Evolutionary conservation across 2,329 filamentous ascomycete species (phyloP).

Genomic region (Aspergillus versicolor): DNA sequence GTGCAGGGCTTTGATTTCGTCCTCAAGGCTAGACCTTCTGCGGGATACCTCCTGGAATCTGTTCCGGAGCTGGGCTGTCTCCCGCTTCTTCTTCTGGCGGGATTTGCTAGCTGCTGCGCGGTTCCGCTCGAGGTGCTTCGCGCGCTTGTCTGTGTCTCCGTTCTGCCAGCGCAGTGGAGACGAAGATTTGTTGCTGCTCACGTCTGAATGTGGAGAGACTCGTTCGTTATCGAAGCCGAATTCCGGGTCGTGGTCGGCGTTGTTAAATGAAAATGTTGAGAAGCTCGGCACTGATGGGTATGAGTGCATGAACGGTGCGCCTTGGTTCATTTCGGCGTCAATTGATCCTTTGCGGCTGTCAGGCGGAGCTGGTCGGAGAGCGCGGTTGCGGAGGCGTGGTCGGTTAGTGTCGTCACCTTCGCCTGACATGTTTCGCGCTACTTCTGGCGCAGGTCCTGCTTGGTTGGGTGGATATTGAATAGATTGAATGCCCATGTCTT

Average conservation of each 20-base stretch:
- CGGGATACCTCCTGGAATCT: conserved; percentile 36
- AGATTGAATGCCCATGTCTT: not conserved
- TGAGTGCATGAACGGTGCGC: not conserved
- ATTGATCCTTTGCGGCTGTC: not conserved
- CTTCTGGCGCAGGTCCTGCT: not conserved
- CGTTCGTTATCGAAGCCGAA: not conserved
- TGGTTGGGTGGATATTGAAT: not conserved
- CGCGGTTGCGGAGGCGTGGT: not conserved
- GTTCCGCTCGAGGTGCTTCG: conserved; percentile 59
- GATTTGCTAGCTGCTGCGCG: conserved; percentile 61
- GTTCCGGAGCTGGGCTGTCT: conserved; percentile 52
- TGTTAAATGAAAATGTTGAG: not conserved
- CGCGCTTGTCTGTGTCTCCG: conserved; percentile 36
- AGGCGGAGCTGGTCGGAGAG: not conserved
- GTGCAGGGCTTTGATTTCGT: conserved; percentile 36
- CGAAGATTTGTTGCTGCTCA: conserved; percentile 2
- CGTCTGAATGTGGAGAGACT: not conserved
- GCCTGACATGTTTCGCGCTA: not conserved
- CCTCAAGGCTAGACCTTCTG: conserved; percentile 31
- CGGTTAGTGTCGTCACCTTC: not conserved
- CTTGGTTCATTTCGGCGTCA: not conserved
- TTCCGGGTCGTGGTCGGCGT: not conserved
- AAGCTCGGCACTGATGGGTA: not conserved
- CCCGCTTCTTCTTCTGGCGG: conserved; percentile 62
- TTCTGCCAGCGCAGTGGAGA: not conserved